Conservation (phyloP, 768 basidiomycete species). For the Lyophyllum atratum region DNA sequence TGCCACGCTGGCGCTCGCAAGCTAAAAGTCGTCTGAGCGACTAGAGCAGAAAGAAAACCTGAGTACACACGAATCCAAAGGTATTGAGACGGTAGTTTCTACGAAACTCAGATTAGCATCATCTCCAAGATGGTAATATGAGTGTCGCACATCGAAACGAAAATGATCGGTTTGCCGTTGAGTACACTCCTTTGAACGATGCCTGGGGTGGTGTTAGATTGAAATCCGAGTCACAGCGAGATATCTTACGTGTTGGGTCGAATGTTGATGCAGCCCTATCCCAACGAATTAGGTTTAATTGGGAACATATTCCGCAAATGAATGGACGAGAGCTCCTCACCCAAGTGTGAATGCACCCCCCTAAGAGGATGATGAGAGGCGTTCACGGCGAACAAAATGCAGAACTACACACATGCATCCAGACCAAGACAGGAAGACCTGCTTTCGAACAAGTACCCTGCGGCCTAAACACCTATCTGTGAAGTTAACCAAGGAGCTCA, state of each 20-base stretch:
- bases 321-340: conserved; percentile 24
- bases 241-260: conserved; percentile 48
- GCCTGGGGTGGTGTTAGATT: conserved; percentile 27
- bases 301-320: neutral
- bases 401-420: conserved; percentile 36
- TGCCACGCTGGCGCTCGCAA: conserved; percentile 46
- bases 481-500: too few relatives aligned
- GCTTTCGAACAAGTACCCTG: conserved; percentile 24
- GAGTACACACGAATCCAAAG: conserved; percentile 51
- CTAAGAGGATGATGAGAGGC: conserved; percentile 23
- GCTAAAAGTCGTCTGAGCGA: conserved; percentile 22
- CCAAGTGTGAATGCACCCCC: conserved; percentile 50
- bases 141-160: conserved; percentile 47
- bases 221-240: neutral
- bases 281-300: neutral
- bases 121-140: neutral
- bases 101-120: neutral
- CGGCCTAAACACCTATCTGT: conserved; percentile 37
- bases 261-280: conserved; percentile 44
- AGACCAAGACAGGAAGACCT: conserved; percentile 38
- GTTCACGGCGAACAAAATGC: neutral
- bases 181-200: conserved; percentile 50
- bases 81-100: conserved; percentile 62
- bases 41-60: neutral
- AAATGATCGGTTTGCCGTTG: conserved; percentile 54